Percentiles rank a stretch among this genome's conserved stretches.
phyloP scores from a whole-genome alignment of 2,329 filamentous ascomycete species.

The Colletotrichum incanum region DNA sequence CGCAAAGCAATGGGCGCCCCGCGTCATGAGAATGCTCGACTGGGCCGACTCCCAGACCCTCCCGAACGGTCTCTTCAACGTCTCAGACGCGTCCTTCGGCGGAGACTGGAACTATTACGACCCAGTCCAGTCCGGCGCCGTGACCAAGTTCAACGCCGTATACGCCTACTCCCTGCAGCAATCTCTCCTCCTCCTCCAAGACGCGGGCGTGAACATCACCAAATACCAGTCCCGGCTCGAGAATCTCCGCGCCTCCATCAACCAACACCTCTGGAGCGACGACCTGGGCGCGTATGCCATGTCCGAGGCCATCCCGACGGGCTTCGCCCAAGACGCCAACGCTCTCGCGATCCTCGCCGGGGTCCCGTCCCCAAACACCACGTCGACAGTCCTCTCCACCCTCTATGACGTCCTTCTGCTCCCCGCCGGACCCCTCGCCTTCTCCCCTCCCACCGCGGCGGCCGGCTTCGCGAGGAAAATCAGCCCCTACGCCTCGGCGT shows the following conservation, averaged over 20 bases:
- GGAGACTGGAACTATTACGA: constrained; percentile 57
- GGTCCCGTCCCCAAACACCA: constrained; percentile 32
- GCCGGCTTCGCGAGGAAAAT: constrained; percentile 46
- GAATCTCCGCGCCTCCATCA: constrained; percentile 47
- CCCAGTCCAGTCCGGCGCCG: constrained; percentile 48
- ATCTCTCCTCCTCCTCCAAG: constrained; percentile 44
- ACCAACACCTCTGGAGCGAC: constrained; percentile 48
- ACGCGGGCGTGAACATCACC: constrained; percentile 42
- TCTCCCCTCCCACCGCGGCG: constrained; percentile 38
- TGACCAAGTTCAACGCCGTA: constrained; percentile 52
- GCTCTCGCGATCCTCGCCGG: constrained; percentile 52
- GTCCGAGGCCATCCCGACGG: constrained; percentile 43
- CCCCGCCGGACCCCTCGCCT: constrained; percentile 45
- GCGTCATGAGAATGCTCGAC: constrained; percentile 51
- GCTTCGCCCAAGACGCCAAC: constrained; percentile 52
- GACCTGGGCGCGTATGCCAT: constrained; percentile 48
- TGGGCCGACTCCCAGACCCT: constrained; percentile 52
- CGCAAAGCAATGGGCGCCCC: constrained; percentile 49
- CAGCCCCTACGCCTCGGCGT: constrained; percentile 50
- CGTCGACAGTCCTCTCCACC: constrained; percentile 41
- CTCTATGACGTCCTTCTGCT: constrained; percentile 35
- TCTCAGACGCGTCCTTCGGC: constrained; percentile 48
- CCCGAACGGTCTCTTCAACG: constrained; percentile 47
- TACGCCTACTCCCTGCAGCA: constrained; percentile 53
- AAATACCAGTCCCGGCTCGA: constrained; percentile 48